These are phyloP conservation scores for Yamadazyma nakazawae DNA, from an alignment of 805 yeast genomes.

Conservation along the genomic window DNA sequence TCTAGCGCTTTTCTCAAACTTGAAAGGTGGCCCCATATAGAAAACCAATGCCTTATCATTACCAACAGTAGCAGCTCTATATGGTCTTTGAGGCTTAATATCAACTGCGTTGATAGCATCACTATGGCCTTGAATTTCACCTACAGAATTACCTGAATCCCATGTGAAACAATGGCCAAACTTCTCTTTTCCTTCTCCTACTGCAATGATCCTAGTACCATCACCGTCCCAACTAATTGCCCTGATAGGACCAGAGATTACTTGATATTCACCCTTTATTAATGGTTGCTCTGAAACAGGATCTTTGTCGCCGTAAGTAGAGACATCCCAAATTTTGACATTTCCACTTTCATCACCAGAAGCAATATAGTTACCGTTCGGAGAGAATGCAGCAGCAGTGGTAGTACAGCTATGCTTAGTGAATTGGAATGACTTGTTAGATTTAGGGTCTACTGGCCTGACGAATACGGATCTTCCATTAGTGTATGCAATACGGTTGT, in stretches of 20 bases:
- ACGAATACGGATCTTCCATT: conserved; percentile 76
- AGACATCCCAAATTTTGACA: conserved; percentile 80
- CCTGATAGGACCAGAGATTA: conserved; percentile 75
- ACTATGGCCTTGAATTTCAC: conserved; percentile 92
- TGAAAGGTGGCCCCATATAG: conserved; percentile 91
- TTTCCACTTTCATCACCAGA: conserved; percentile 91
- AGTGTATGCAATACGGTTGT: conserved; percentile 75
- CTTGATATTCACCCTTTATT: conserved; percentile 76
- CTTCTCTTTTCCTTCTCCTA: conserved; percentile 89
- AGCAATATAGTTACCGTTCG: conserved; percentile 86
- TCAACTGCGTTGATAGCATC: conserved; percentile 80
- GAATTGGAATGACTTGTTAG: conserved; percentile 55
- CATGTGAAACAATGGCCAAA: conserved; percentile 90
- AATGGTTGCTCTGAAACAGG: conserved; percentile 30
- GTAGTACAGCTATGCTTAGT: conserved; percentile 67
- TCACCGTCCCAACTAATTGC: conserved; percentile 94
- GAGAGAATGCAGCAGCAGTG: conserved; percentile 83
- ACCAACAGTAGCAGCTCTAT: conserved; percentile 87
- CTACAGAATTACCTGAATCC: conserved; percentile 96
- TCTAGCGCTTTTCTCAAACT: conserved; percentile 69
- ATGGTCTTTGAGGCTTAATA: conserved; percentile 83
- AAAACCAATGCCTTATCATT: conserved; percentile 87
- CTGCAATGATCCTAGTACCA: conserved; percentile 80
- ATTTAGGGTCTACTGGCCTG: conserved; percentile 55
- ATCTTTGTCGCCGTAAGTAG: conserved; percentile 25